Evolutionary conservation across 176 grass and related monocot genomes (phyloP).

Genomic region (Ensete ventricosum): DNA sequence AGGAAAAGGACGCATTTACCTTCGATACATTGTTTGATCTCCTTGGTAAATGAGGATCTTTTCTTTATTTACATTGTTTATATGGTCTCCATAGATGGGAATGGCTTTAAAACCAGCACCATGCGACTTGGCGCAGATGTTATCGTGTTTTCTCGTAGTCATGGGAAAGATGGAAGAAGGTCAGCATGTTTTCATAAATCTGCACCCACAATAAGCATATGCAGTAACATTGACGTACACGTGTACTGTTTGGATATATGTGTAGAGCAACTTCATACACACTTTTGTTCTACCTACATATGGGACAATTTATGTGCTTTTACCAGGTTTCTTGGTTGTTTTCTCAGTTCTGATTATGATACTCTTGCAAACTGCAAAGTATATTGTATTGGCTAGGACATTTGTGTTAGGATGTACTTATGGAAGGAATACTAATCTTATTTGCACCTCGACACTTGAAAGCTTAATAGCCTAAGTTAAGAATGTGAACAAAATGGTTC

Average conservation of each 20-base stretch:
- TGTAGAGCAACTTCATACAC: no score
- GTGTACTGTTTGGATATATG: no score
- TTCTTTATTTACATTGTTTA: constrained; percentile 16
- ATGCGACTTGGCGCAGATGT: constrained; percentile 98
- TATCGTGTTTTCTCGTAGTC: constrained; percentile 82
- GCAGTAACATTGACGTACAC: neutral
- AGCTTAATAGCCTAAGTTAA: neutral
- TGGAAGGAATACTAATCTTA: neutral
- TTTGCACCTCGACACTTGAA: neutral
- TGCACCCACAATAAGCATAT: neutral
- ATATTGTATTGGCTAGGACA: neutral
- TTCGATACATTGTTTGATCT: neutral
- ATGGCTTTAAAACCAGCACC: constrained; percentile 99
- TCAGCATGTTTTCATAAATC: constrained; percentile 26
- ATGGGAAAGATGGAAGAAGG: constrained; percentile 60
- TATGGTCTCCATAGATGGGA: constrained; percentile 55
- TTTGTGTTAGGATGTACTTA: neutral
- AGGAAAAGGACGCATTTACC: neutral
- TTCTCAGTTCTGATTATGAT: neutral
- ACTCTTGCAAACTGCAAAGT: neutral
- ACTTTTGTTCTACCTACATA: neutral
- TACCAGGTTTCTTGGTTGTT: neutral
- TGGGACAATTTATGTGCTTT: neutral
- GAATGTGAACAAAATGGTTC: neutral
- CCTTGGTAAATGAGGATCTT: neutral